These are phyloP conservation scores for Hirschfeldia incana DNA, from an alignment of 345 rosid species.

Conservation along the genomic window DNA sequence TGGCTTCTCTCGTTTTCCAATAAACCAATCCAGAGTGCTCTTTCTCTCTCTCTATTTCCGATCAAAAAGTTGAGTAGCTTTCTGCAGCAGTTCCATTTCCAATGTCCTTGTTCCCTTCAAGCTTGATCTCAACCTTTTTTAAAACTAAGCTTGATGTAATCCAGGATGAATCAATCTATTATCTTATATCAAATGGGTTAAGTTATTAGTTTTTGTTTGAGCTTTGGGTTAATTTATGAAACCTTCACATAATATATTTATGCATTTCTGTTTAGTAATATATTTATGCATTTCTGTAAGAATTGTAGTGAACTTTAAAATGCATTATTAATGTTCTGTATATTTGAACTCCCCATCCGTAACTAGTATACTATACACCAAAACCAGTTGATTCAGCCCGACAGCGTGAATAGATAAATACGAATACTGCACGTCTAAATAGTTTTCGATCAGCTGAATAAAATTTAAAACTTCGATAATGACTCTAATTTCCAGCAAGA, in stretches of 20 bases:
- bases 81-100: constrained; percentile 40
- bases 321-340: neutral
- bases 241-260: neutral
- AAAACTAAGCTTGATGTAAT: neutral
- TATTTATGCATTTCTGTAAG: neutral
- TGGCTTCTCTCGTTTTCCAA: constrained; percentile 43
- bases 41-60: constrained; percentile 25
- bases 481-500: constrained; percentile 37
- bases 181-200: neutral
- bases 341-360: neutral
- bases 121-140: constrained; percentile 11
- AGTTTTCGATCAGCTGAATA: constrained; percentile 15
- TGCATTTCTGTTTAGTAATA: neutral
- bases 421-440: neutral
- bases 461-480: constrained; percentile 15
- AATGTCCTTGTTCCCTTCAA: constrained; percentile 31
- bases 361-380: neutral
- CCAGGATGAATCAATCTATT: neutral
- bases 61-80: constrained; percentile 38
- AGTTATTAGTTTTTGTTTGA: neutral
- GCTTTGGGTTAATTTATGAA: neutral
- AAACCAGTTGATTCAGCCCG: neutral
- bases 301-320: neutral
- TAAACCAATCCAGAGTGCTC: constrained; percentile 26
- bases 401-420: constrained; percentile 11